A percentile compares a stretch with the other conserved stretches of the same genome.
Evolutionary conservation across 2,329 filamentous ascomycete genomes (phyloP).

Genomic region (Colletotrichum sp.): DNA sequence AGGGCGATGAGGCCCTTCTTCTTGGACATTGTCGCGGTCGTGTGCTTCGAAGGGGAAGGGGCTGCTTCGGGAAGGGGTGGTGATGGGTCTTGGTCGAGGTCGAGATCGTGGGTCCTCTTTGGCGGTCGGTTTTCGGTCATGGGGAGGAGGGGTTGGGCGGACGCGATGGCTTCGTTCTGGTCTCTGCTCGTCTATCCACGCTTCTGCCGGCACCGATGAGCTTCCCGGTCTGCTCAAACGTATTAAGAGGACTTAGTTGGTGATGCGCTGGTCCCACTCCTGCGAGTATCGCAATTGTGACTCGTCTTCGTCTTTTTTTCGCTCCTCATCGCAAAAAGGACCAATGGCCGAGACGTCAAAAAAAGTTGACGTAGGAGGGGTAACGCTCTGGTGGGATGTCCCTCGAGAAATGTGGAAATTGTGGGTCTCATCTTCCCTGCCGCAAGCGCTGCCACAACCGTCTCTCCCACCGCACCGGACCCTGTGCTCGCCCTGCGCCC

Average conservation of each 20-base stretch:
- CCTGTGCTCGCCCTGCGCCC: constrained; percentile 9
- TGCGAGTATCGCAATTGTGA: not conserved
- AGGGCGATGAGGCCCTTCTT: constrained; percentile 54
- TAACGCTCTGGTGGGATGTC: constrained; percentile 17
- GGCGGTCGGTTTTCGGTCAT: constrained; percentile 5
- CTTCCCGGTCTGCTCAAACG: not conserved
- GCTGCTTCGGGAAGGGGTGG: not conserved
- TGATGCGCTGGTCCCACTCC: not conserved
- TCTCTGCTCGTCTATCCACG: not conserved
- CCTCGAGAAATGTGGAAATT: not conserved
- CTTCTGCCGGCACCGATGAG: not conserved
- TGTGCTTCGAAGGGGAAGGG: constrained; percentile 14
- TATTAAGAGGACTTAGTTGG: too few species aligned
- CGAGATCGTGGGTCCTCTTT: constrained; percentile 15
- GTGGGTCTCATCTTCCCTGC: not conserved
- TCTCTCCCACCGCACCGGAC: constrained; percentile 11
- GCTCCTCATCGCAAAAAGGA: not conserved
- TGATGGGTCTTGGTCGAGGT: not conserved
- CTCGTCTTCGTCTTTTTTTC: not conserved
- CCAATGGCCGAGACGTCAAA: not conserved
- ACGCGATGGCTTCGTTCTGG: not conserved
- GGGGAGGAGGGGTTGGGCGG: not conserved
- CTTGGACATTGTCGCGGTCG: constrained; percentile 28
- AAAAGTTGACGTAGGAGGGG: constrained; percentile 21
- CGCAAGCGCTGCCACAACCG: constrained; percentile 14